Conservation (phyloP, 1,284 basidiomycete species). For the Ustilago esculenta region DNA sequence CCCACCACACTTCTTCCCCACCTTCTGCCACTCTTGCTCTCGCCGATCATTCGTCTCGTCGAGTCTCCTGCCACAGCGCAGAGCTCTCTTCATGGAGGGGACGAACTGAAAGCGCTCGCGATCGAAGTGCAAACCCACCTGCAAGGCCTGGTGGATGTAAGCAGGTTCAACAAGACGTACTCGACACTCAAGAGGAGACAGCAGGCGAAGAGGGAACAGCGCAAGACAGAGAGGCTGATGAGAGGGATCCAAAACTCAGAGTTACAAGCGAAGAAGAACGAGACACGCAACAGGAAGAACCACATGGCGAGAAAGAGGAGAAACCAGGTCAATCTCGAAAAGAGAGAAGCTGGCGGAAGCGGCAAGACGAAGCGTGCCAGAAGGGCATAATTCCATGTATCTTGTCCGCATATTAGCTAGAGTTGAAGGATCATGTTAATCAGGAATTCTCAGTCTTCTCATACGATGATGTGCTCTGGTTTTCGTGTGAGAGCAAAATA, state of each 20-base stretch:
- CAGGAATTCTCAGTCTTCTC: too few relatives aligned
- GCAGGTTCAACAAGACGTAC: slow-evolving; percentile 81
- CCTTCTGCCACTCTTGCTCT: slow-evolving; percentile 84
- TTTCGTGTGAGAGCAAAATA: too few relatives aligned
- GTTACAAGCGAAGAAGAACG: slow-evolving; percentile 36
- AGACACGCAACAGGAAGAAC: slow-evolving; percentile 25
- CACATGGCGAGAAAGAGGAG: slow-evolving; percentile 31
- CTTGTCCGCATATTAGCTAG: not conserved
- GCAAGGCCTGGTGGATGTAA: slow-evolving; percentile 83
- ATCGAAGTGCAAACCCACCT: slow-evolving; percentile 88
- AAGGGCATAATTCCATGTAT: not conserved
- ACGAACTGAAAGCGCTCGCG: slow-evolving; percentile 82
- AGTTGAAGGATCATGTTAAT: too few relatives aligned
- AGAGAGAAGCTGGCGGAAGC: slow-evolving; percentile 35
- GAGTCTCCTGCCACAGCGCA: slow-evolving; percentile 79
- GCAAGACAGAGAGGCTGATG: slow-evolving; percentile 75
- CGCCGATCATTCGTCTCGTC: slow-evolving; percentile 83
- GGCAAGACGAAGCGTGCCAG: slow-evolving; percentile 35
- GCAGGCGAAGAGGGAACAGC: slow-evolving; percentile 76
- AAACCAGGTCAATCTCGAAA: slow-evolving; percentile 31
- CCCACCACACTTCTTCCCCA: slow-evolving; percentile 69
- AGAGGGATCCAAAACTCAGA: slow-evolving; percentile 57
- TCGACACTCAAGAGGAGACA: slow-evolving; percentile 80
- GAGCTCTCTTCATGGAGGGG: slow-evolving; percentile 64
- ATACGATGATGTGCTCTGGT: too few relatives aligned